These are phyloP conservation scores for Aegilops bicornis DNA, from an alignment of 176 grass and related monocot genomes.

Conservation along the genomic window DNA sequence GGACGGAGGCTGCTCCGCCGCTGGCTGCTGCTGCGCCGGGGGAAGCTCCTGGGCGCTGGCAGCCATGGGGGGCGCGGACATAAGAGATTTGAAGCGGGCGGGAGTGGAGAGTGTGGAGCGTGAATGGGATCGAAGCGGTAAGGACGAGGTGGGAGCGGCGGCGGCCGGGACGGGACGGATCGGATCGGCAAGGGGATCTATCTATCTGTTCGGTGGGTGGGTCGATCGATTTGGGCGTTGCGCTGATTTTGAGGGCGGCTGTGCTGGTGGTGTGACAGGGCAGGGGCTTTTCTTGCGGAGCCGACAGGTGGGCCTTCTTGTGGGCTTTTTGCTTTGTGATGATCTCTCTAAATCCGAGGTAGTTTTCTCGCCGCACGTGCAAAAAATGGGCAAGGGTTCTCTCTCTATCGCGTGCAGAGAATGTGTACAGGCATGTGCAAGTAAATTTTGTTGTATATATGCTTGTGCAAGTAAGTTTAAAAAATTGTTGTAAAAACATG, in stretches of 20 bases:
- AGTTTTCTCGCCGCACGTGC: too few relatives aligned
- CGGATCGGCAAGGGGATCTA: neutral
- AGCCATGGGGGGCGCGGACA: slow-evolving; percentile 22
- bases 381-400: too few relatives aligned
- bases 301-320: neutral
- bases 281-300: neutral
- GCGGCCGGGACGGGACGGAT: slow-evolving; percentile 19
- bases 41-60: slow-evolving; percentile 27
- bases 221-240: neutral
- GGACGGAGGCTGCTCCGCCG: neutral
- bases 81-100: slow-evolving; percentile 24
- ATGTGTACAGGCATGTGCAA: too few relatives aligned
- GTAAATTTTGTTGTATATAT: too few relatives aligned
- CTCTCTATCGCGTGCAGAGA: too few relatives aligned
- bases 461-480: too few relatives aligned
- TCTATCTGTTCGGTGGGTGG: neutral
- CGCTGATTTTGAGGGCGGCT: neutral
- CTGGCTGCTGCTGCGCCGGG: neutral
- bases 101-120: slow-evolving; percentile 2
- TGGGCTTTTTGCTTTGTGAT: neutral
- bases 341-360: neutral
- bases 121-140: slow-evolving; percentile 20
- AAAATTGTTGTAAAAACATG: too few relatives aligned
- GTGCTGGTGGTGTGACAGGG: neutral
- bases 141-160: neutral